Base-by-base conservation (phyloP, 805 yeast genomes). In the Nakazawaea wickerhamii region DNA sequence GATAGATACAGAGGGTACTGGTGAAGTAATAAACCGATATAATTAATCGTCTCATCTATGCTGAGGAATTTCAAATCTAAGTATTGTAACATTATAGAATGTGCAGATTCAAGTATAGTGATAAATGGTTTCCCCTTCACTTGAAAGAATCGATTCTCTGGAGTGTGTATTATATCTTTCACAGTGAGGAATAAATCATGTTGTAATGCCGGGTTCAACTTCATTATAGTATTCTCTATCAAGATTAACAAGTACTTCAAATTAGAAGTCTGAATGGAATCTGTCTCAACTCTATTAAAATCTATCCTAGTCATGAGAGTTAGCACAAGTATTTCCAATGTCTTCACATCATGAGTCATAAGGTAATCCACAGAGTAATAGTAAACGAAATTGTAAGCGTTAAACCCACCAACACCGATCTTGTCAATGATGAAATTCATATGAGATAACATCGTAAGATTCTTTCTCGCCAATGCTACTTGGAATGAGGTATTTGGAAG, bases 401-500 rank as follows among this genome's bases (percentile, higher is more conserved):
- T 78, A 53, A 79, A 79, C 3, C 84, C 84, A 4, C 84, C 84
- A 19, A 74, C 71, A 0, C 86, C 86, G 7, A 79, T 70, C 18
- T 72, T 61, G 22, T 72, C 67, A 20, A 78, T 52, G 7, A 79
- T 61, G 47, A 71, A 77, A 48, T 74, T 67, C 39, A 70, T 36
- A 46, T 70, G 57, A 52, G 65, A 75, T 10, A 78, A 57, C 5
- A 62, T 54, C 34, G 64, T 64, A 26, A 76, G 52, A 0, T 73
- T 56, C 31, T 61, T 52, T 20, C 60, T 48, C 28, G 64, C 47
- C 9, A 57, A 18, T 11, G 27, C 22, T 60, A 42, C 18, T 57
- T 47, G 36, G 68, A 50, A 27, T 69, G 63, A 38, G 68, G 54
- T 0, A 75, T 54, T 6, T 68, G 50, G n/a, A 4, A 9, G 6